These are phyloP conservation scores for Neofusicoccum umdonicola DNA, from an alignment of 2,329 filamentous ascomycete genomes.

Conservation along the genomic window DNA sequence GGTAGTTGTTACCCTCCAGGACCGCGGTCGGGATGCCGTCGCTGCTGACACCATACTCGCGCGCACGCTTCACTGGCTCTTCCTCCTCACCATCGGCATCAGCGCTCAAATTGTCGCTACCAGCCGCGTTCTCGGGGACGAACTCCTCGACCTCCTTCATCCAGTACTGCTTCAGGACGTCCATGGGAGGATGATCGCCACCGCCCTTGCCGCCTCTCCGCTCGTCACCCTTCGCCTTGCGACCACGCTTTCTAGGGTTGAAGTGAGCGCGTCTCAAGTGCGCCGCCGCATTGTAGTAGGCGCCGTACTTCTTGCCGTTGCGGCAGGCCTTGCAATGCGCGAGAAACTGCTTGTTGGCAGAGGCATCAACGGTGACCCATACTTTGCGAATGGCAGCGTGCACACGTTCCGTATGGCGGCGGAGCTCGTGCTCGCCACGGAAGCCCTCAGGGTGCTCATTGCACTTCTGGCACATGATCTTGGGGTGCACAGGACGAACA, in stretches of 20 bases:
- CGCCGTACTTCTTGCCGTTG: conserved; percentile 74
- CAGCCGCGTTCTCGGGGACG: conserved; percentile 23
- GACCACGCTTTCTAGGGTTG: conserved; percentile 62
- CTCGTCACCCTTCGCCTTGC: conserved; percentile 57
- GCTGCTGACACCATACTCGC: conserved; percentile 6
- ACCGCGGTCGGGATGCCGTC: conserved; percentile 7
- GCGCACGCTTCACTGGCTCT: conserved; percentile 15
- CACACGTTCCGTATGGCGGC: conserved; percentile 57
- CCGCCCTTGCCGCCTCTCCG: conserved; percentile 61
- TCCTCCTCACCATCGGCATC: conserved; percentile 14
- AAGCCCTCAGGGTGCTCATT: conserved; percentile 74
- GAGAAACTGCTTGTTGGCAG: conserved; percentile 63
- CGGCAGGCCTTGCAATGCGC: conserved; percentile 80
- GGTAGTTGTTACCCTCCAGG: not conserved
- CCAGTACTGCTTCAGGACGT: conserved; percentile 57
- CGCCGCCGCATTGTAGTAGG: conserved; percentile 92
- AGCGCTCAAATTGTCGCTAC: not conserved
- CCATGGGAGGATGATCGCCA: conserved; percentile 61
- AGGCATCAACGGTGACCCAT: conserved; percentile 62
- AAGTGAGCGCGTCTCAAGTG: conserved; percentile 89
- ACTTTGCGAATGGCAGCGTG: conserved; percentile 62
- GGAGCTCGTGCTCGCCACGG: conserved; percentile 76
- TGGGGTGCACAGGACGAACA: conserved; percentile 66
- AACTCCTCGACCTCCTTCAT: conserved; percentile 57
- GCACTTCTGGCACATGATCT: conserved; percentile 70